These are phyloP conservation scores for Termitomyces sp. DNA, from an alignment of 768 basidiomycete genomes.

Conservation along the genomic window DNA sequence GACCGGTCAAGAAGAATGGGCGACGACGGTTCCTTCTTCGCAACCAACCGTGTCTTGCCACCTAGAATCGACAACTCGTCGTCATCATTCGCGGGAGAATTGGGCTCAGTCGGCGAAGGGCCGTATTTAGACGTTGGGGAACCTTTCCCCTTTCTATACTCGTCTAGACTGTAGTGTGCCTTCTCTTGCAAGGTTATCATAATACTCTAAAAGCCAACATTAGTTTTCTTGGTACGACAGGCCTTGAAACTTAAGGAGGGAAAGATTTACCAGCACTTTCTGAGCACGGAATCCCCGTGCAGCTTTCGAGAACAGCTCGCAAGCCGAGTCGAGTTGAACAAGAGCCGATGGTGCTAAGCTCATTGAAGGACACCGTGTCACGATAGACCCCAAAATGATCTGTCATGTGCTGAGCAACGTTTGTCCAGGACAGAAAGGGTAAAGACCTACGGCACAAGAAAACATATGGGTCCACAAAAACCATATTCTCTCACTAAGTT, in stretches of 20 bases:
- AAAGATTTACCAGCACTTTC: slow-evolving; percentile 51
- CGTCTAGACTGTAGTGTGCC: slow-evolving; percentile 59
- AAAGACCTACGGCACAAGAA: slow-evolving; percentile 53
- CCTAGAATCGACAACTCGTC: slow-evolving; percentile 62
- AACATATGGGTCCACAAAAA: slow-evolving; percentile 58
- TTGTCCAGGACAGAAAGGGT: slow-evolving; percentile 5
- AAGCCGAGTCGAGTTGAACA: slow-evolving; percentile 68
- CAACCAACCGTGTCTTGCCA: slow-evolving; percentile 60
- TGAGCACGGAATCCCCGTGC: slow-evolving; percentile 59
- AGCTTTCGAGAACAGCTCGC: slow-evolving; percentile 66
- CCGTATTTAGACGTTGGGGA: slow-evolving; percentile 35
- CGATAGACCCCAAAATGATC: slow-evolving; percentile 72
- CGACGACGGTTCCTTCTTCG: slow-evolving; percentile 53
- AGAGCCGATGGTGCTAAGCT: slow-evolving; percentile 71
- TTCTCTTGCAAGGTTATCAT: slow-evolving; percentile 61
- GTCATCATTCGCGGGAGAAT: slow-evolving; percentile 43
- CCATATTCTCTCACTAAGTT: slow-evolving; percentile 62
- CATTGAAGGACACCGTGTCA: slow-evolving; percentile 75
- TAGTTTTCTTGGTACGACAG: neutral
- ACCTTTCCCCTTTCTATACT: slow-evolving; percentile 53
- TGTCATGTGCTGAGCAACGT: slow-evolving; percentile 14
- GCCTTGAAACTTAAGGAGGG: too few species aligned
- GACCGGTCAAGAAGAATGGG: slow-evolving; percentile 56
- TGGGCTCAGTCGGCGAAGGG: slow-evolving; percentile 27
- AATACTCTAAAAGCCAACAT: slow-evolving; percentile 36